Evolutionary conservation across 1,284 basidiomycete species (phyloP).

Genomic region (Phylloporus gajari): DNA sequence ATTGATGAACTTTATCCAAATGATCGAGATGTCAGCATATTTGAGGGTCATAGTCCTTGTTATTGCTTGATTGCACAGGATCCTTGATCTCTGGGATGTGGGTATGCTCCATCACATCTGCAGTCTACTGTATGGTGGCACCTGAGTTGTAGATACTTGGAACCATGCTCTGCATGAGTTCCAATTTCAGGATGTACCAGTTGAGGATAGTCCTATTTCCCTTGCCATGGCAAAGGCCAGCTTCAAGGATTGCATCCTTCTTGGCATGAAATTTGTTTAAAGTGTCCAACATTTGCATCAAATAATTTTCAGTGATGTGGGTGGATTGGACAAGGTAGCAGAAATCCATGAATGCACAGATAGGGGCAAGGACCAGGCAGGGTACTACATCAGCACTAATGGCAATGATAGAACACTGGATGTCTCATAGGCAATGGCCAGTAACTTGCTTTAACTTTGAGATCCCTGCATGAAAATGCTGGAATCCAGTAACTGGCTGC

Average conservation of each 20-base stretch:
- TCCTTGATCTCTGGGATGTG: not conserved
- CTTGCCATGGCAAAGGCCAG: not conserved
- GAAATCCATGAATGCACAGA: not conserved
- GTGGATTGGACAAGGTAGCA: not conserved
- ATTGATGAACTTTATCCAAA: not conserved
- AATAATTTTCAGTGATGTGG: not conserved
- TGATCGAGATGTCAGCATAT: not conserved
- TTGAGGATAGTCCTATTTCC: not conserved
- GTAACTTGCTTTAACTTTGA: conserved; percentile 12
- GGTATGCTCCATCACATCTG: not conserved
- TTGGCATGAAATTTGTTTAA: too few species aligned
- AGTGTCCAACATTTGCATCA: not conserved
- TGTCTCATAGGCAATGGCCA: not conserved
- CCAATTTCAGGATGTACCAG: not conserved
- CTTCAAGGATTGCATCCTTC: not conserved
- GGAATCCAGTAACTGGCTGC: conserved; percentile 3
- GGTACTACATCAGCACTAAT: not conserved
- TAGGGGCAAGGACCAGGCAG: not conserved
- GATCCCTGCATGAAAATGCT: conserved; percentile 15
- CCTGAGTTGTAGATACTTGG: not conserved
- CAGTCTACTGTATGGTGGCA: not conserved
- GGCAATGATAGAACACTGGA: not conserved
- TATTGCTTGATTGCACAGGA: not conserved
- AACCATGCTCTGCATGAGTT: not conserved
- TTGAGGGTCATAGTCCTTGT: not conserved